Base-by-base conservation (phyloP, 169 alveolate genomes). In the Cryptosporidium sp. region DNA sequence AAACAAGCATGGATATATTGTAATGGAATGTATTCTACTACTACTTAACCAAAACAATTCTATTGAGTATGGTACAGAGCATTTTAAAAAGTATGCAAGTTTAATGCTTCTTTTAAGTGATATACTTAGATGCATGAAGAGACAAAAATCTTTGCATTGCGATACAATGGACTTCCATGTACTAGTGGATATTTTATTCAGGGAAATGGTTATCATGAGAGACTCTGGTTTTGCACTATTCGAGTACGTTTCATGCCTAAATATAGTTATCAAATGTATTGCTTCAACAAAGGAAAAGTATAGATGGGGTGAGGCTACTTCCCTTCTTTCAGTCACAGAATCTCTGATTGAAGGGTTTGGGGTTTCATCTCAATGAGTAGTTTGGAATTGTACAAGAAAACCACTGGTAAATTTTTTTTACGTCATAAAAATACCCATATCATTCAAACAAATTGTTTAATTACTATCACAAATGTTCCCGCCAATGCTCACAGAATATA, bases 141-240 rank as follows among this genome's bases (percentile, higher is more conserved):
- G 89, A 31, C 62, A 44, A 23, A 80, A 80, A 37, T 31, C 53
- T 23, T 29, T 80, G 26, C 56, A 80, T 33, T 80, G 42, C 26
- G 31, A 39, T n/a, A 62, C 80, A 18, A 80, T 65, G 73, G 89
- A 80, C 16, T 80, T 80, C 45, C 75, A 80, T 26, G 89, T 80
- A 9, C 75, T 80, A 10, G 67, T 80, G n/a, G 89, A 80, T 45
- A 80, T 80, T 26, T 33, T 80, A 26, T 62, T 80, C 70, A 60
- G 89, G 29, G 89, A 80, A 80, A 60, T 80, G 75, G 75, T 80
- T 8, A 80, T 80, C 21, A 80, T 80, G 89, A 80, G 89, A 62
- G 89, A 80, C 51, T 44, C 48, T 21, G 89, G 89, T 12, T 80
- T 80, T 42, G 89, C 89, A 26, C 53, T 60, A 3, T 80, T 80